Percentiles rank a stretch among this genome's conserved stretches.
Evolutionary conservation across 1,139 yeast genomes (phyloP).

Genomic region (Saccharomyces hybrid): DNA sequence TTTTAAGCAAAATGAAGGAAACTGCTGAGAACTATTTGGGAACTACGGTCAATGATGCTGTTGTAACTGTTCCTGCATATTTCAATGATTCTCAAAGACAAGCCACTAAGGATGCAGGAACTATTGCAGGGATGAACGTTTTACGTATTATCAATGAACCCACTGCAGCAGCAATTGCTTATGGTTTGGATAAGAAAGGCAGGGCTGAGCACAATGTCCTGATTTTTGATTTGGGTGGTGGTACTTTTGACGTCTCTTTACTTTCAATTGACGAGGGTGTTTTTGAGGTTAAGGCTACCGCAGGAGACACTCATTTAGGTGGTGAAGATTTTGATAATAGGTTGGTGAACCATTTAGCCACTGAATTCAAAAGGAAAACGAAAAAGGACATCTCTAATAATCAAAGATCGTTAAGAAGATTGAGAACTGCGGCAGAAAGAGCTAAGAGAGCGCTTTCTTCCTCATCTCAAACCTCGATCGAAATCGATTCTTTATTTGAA

Average conservation of each 20-base stretch:
- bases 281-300: conserved; percentile 92
- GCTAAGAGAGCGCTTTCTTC: conserved; percentile 81
- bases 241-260: conserved; percentile 93
- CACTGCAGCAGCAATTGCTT: conserved; percentile 96
- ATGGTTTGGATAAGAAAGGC: conserved; percentile 84
- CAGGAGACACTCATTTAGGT: conserved; percentile 97
- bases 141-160: conserved; percentile 95
- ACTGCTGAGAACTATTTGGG: conserved; percentile 61
- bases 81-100: conserved; percentile 97
- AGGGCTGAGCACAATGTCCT: conserved; percentile 75
- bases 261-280: conserved; percentile 91
- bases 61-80: conserved; percentile 86
- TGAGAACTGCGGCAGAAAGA: conserved; percentile 83
- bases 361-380: conserved; percentile 74
- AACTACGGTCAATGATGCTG: conserved; percentile 56
- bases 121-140: conserved; percentile 88
- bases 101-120: conserved; percentile 96
- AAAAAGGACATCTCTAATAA: conserved; percentile 61
- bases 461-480: conserved; percentile 72
- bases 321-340: conserved; percentile 87
- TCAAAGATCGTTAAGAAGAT: conserved; percentile 74
- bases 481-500: conserved; percentile 69
- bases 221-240: conserved; percentile 95
- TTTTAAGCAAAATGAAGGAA: conserved; percentile 55
- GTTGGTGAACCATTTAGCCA: conserved; percentile 62